A percentile compares a stretch with the other conserved stretches of the same genome.
Evolutionary conservation across 257 asterid species (phyloP).

Genomic region (Gardenia jasminoides): DNA sequence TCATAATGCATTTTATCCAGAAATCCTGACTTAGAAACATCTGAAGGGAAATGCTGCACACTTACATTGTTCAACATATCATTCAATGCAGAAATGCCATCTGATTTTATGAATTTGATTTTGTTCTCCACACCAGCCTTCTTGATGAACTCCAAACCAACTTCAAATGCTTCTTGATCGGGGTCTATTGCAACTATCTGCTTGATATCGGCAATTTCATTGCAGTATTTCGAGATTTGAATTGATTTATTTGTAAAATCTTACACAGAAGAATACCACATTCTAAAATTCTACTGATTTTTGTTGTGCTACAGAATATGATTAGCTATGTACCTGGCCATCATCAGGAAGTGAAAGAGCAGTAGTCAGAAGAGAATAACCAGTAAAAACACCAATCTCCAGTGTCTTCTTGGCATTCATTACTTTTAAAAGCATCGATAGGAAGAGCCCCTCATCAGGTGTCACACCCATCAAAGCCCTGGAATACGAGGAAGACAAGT

Average conservation of each 20-base stretch:
- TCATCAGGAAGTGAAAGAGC: conserved; percentile 16
- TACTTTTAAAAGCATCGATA: conserved; percentile 3
- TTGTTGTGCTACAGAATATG: neutral
- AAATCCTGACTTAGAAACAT: neutral
- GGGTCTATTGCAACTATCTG: neutral
- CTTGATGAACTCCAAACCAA: neutral
- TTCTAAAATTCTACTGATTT: neutral
- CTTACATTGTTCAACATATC: neutral
- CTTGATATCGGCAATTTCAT: neutral
- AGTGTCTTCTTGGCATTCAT: conserved; percentile 12
- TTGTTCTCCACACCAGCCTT: conserved; percentile 3
- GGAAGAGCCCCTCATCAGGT: conserved; percentile 9
- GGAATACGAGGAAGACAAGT: neutral
- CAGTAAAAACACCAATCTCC: conserved; percentile 17
- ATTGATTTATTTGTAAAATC: too few species aligned
- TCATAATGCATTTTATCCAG: neutral
- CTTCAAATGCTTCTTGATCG: conserved; percentile 1
- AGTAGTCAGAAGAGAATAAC: conserved; percentile 16
- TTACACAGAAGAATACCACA: too few species aligned
- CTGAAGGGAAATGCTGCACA: neutral
- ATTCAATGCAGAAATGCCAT: neutral
- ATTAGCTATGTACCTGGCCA: conserved; percentile 1
- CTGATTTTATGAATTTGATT: neutral
- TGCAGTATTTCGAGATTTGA: too few species aligned
- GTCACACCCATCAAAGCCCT: neutral